Evolutionary conservation across 805 yeast species (phyloP).

Genomic region (Yarrowia sp.): DNA sequence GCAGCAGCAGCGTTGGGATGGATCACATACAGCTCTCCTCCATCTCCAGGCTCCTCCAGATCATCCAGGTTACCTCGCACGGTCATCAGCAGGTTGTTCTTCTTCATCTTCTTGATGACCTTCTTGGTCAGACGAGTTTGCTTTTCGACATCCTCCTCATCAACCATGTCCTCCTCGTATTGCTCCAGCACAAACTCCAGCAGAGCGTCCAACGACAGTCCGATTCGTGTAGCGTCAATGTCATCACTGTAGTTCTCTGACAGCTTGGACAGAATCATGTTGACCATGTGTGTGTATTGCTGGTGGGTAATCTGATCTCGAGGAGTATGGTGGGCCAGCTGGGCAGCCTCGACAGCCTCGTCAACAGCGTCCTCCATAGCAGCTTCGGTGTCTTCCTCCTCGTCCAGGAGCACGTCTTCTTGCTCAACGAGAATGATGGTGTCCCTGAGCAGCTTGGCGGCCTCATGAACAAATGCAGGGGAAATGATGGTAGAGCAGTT

Average conservation of each 20-base stretch:
- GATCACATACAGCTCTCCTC: slow-evolving; percentile 45
- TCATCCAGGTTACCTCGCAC: slow-evolving; percentile 57
- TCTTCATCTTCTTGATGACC: slow-evolving; percentile 81
- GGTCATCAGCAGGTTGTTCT: slow-evolving; percentile 82
- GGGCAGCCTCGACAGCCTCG: slow-evolving; percentile 40
- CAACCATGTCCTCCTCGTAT: slow-evolving; percentile 70
- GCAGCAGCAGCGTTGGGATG: slow-evolving; percentile 48
- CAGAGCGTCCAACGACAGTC: slow-evolving; percentile 70
- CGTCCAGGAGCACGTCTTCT: slow-evolving; percentile 88
- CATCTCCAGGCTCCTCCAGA: slow-evolving; percentile 41
- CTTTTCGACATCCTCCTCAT: slow-evolving; percentile 71
- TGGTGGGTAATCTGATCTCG: slow-evolving; percentile 74
- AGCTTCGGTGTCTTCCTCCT: slow-evolving; percentile 56
- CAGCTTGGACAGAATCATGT: slow-evolving; percentile 55
- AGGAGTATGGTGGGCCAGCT: slow-evolving; percentile 13
- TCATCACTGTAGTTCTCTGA: slow-evolving; percentile 70
- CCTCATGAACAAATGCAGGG: slow-evolving; percentile 88
- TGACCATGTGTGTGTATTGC: slow-evolving; percentile 84
- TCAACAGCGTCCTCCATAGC: slow-evolving; percentile 43
- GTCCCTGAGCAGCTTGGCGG: slow-evolving; percentile 85
- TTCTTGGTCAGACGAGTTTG: slow-evolving; percentile 77
- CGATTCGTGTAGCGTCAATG: slow-evolving; percentile 59
- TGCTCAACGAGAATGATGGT: slow-evolving; percentile 92
- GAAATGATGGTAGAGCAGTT: slow-evolving; percentile 90
- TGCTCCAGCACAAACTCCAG: slow-evolving; percentile 82